Evolutionary conservation across 192 early-diverging fungal genomes (phyloP).

Genomic region (Oehlia diaphana): DNA sequence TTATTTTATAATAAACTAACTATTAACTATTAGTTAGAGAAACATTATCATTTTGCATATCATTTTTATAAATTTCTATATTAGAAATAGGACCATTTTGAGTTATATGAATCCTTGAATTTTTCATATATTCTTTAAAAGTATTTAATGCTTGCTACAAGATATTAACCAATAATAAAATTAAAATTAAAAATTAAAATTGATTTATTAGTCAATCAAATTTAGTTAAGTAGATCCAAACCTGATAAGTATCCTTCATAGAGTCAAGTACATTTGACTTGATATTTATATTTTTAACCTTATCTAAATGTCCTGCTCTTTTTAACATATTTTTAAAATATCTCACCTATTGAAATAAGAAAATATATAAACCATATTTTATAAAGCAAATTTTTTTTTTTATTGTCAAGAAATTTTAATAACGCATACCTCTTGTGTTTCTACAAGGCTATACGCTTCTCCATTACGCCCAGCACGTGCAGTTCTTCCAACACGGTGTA

Average conservation of each 20-base stretch:
- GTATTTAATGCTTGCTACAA: constrained; percentile 19
- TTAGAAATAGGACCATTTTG: background rate
- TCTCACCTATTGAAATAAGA: constrained; percentile 32
- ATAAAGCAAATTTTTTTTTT: no score
- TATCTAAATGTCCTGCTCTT: constrained; percentile 59
- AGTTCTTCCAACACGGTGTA: constrained; percentile 92
- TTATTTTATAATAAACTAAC: no score
- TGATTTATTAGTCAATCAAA: background rate
- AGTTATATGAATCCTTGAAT: background rate
- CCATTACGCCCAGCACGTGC: constrained; percentile 88
- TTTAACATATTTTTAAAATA: constrained; percentile 75
- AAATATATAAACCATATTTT: no score
- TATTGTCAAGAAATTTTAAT: background rate
- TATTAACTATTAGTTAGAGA: no score
- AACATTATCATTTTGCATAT: no score
- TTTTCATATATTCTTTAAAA: constrained; percentile 24
- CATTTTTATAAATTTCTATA: background rate
- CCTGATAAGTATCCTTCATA: constrained; percentile 17
- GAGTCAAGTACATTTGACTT: constrained; percentile 14
- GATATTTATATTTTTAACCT: constrained; percentile 55
- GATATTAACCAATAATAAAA: background rate
- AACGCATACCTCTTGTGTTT: constrained; percentile 50
- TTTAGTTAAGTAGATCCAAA: background rate
- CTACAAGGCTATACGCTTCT: constrained; percentile 72
- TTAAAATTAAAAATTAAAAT: background rate